Conservation (phyloP, 2,329 filamentous ascomycete genomes). For the Penicillium glabrum region DNA sequence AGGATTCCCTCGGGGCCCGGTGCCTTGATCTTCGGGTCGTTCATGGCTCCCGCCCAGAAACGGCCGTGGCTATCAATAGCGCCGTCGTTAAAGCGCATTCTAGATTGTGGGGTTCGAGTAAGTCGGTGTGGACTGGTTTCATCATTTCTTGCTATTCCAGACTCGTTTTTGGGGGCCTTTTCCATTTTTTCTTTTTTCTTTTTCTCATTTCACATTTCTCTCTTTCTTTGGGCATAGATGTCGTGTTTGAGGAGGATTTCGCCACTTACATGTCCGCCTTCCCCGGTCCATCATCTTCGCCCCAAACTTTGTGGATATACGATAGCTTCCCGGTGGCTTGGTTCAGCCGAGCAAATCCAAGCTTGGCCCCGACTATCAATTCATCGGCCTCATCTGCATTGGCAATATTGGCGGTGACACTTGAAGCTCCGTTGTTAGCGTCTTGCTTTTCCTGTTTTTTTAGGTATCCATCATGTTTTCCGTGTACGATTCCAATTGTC, state of each 20-base stretch:
- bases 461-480: too few relatives aligned
- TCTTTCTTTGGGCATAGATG: neutral
- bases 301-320: conserved; percentile 60
- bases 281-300: conserved; percentile 47
- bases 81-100: conserved; percentile 73
- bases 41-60: conserved; percentile 87
- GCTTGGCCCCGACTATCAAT: conserved; percentile 77
- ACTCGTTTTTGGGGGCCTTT: neutral
- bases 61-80: conserved; percentile 75
- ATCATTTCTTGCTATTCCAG: neutral
- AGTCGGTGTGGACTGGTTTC: neutral
- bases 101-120: conserved; percentile 23
- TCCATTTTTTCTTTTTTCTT: neutral
- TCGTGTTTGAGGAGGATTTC: neutral
- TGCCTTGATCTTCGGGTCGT: conserved; percentile 68
- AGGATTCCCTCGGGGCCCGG: conserved; percentile 61
- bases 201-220: neutral
- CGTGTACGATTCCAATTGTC: neutral
- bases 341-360: conserved; percentile 77
- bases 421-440: conserved; percentile 31
- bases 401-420: conserved; percentile 76
- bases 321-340: conserved; percentile 56
- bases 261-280: conserved; percentile 47
- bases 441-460: neutral
- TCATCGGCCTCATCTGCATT: conserved; percentile 55